phyloP scores from a whole-genome alignment of 805 yeast species.

The Ogataea ganodermae region DNA sequence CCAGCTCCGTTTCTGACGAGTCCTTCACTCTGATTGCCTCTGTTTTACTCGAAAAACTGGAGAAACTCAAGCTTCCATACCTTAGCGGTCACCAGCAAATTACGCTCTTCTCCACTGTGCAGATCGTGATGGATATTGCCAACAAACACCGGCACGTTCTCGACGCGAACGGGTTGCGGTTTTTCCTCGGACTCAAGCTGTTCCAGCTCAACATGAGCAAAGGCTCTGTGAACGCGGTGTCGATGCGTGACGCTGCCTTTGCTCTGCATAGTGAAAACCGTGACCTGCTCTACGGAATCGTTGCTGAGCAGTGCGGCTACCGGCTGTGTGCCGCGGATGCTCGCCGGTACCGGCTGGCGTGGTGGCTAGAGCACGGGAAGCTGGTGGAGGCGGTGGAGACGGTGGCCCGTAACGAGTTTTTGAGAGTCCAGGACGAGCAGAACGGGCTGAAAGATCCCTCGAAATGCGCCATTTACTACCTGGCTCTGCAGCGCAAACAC shows the following conservation, averaged over 20 bases:
- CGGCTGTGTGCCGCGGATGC: conserved; percentile 63
- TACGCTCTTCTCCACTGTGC: conserved; percentile 70
- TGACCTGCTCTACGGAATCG: conserved; percentile 57
- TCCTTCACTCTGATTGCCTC: background rate
- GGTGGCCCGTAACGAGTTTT: conserved; percentile 72
- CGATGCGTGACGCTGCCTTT: conserved; percentile 84
- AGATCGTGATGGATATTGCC: conserved; percentile 59
- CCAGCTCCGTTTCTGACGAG: background rate
- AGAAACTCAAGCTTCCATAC: conserved; percentile 69
- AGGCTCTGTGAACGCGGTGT: conserved; percentile 41
- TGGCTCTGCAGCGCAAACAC: conserved; percentile 77
- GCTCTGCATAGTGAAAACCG: conserved; percentile 83
- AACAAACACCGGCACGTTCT: conserved; percentile 43
- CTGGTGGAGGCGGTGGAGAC: conserved; percentile 59
- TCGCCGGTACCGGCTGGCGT: conserved; percentile 61
- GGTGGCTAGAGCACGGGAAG: conserved; percentile 61
- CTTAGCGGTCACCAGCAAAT: conserved; percentile 90
- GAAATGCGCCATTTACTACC: conserved; percentile 67
- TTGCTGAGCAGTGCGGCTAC: conserved; percentile 44
- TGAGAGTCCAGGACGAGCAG: conserved; percentile 38
- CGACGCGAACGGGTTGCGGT: conserved; percentile 71
- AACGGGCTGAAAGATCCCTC: conserved; percentile 67
- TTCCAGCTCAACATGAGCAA: conserved; percentile 48
- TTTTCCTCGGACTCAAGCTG: conserved; percentile 68
- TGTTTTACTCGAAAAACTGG: conserved; percentile 60